phyloP scores from a whole-genome alignment of 345 rosid genomes.

The Pseudoturritis turrita region DNA sequence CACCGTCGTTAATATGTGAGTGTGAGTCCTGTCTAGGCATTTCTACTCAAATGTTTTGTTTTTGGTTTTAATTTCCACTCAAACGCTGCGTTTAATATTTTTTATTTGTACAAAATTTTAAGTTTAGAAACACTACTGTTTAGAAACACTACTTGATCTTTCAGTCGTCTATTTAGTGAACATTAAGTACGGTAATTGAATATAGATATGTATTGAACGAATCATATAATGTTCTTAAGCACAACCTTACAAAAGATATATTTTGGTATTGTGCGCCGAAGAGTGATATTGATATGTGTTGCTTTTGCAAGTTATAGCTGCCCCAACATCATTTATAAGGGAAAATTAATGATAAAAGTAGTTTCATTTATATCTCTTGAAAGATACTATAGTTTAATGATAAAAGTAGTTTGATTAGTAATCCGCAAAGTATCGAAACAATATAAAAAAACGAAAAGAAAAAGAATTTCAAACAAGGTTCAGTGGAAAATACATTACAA shows the following conservation, averaged over 20 bases:
- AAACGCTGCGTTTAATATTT: neutral
- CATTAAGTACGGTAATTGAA: neutral
- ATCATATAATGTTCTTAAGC: neutral
- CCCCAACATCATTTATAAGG: neutral
- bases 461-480: neutral
- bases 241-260: neutral
- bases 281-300: neutral
- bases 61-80: neutral
- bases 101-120: neutral
- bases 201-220: neutral
- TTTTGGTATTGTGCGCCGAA: neutral
- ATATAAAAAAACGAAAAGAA: neutral
- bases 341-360: neutral
- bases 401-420: neutral
- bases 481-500: neutral
- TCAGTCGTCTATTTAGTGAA: neutral
- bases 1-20: neutral
- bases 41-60: neutral
- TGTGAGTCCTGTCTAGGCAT: neutral
- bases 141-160: no score
- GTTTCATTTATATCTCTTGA: neutral
- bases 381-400: no score
- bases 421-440: neutral
- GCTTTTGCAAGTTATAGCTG: neutral
- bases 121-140: no score